These are phyloP conservation scores for Phyllosticta citrichinensis DNA, from an alignment of 2,329 filamentous ascomycete species.

Conservation along the genomic window DNA sequence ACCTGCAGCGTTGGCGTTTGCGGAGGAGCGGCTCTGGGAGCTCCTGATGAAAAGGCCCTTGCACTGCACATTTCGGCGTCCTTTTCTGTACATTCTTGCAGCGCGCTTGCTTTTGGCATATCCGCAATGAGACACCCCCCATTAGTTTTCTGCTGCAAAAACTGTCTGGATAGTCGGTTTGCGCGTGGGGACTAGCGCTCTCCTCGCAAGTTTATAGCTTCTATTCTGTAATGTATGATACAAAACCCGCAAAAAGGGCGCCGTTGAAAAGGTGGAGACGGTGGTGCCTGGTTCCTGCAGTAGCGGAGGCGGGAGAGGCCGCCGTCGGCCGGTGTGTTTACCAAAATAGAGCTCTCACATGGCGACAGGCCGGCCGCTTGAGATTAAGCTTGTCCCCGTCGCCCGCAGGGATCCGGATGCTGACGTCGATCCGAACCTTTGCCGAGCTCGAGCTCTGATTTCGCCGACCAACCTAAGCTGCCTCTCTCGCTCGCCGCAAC, in stretches of 20 bases:
- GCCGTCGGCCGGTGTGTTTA: neutral
- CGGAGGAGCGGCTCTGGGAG: conserved; percentile 8
- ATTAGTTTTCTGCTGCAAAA: conserved; percentile 5
- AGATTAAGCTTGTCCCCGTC: neutral
- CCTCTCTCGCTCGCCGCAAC: neutral
- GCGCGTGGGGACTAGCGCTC: conserved; percentile 24
- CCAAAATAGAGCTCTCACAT: neutral
- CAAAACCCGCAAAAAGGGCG: neutral
- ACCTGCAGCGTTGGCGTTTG: conserved; percentile 8
- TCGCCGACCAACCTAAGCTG: neutral
- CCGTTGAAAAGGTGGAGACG: neutral
- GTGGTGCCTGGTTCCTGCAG: neutral
- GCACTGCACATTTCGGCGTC: neutral
- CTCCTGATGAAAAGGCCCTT: neutral
- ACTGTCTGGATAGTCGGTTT: conserved; percentile 1
- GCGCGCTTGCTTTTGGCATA: neutral
- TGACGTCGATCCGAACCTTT: conserved; percentile 1
- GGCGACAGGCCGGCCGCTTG: neutral
- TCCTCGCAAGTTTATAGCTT: conserved; percentile 27
- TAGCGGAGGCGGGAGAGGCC: neutral
- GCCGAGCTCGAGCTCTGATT: conserved; percentile 1
- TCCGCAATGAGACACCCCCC: neutral
- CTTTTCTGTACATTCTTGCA: conserved; percentile 25
- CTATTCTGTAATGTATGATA: conserved; percentile 35
- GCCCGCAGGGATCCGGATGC: neutral